Base-by-base conservation (phyloP, 202 grass and related monocot species). In the Bolboschoenoplectus hybrid region DNA sequence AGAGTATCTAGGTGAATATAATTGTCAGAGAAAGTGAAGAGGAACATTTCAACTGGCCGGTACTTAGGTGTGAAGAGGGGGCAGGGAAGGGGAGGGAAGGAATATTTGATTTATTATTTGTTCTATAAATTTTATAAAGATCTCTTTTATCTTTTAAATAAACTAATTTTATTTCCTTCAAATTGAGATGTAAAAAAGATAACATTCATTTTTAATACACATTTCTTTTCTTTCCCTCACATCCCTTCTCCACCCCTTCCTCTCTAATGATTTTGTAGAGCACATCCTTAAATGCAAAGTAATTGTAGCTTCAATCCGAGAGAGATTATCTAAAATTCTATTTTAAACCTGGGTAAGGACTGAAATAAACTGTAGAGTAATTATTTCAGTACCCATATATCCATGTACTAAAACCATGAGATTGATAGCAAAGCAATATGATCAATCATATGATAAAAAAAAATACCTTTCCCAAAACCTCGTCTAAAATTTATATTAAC, bases 401-500 rank as follows among this genome's bases (percentile, higher is more conserved):
- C 16, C 16, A 72, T 41, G 43, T 47, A 72, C 68, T 20, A 47
- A 47, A 72, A 20, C 8, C 10, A 10, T 19, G n/a, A 47, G 43
- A 20, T 72, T 9, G n/a, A 46, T 72, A 10, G 68, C 43, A 72
- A 81, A 63, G 56, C 56, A 20, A 55, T 81, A 63, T 11, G 16
- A 51, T 81, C 9, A 43, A 41, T 81, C 56, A 49, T 65, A 43
- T n/a, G 40, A 16, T 45, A 47, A 5, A 19, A 74, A 46, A 74
- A 49, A 75, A 26, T 26, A 26, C 26, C 26, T 82, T 64, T 40
- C 43, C 7, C 40, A 82, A 82, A 19, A 14, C 44, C 80, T 47
- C 40, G 80, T 41, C 52, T 79, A 79, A 57, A 56, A 49, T 41
- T 79, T 43, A 80, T 80, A 80, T 80, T n/a, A 80, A 60, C 34